Base-by-base conservation (phyloP, 2,329 filamentous ascomycete species). In the Pleoardoris graminearum region DNA sequence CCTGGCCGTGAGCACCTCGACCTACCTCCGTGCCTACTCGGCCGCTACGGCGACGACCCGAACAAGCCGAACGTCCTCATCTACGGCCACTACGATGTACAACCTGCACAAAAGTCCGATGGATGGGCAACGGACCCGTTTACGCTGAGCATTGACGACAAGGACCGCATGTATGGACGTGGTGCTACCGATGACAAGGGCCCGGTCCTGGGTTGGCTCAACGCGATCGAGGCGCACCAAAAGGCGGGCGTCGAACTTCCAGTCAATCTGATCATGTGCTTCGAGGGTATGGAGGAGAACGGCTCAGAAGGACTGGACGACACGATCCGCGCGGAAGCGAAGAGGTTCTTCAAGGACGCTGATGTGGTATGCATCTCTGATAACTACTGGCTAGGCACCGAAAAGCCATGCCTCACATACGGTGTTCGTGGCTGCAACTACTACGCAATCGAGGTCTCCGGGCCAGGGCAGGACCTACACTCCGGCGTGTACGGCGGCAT, bases 261-360 rank as follows among this genome's bases (percentile, higher is more conserved):
- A 7, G 94, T 99, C 70, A 99, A 99, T 79, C 82, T 99, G 61
- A 85, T 99, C 60, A 97, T 97, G 90, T 99, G 94, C 81, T 97
- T 99, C 66, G 94, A 99, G 81, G 94, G 94, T 43, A 99, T 99
- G 94, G 94, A 99, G 79, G 94, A 99, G 79, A 96, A 96, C 73
- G 94, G 94, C 45, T 97, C 92, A 0, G 93, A 97, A 73, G 94
- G 94, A 32, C 82, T 99, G 50, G 94, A 99, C 69, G 93, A 96
- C 65, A 89, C 97, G 62, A 97, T 99, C 76, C 82, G 89, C 62
- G 87, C 84, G 41, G 94, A 99, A 78, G 91, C 89, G 61, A 91
- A 95, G 79, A 89, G 90, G 67, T 97, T 87, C 81, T 99, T 99
- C 80, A 91, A 91, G 69, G 93, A 97, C 67, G 86, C 91, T 30